A percentile compares a stretch with the other conserved stretches of the same genome.
Conservation (phyloP, 1,284 basidiomycete species). For the Sanghuangporus sanghuang region DNA sequence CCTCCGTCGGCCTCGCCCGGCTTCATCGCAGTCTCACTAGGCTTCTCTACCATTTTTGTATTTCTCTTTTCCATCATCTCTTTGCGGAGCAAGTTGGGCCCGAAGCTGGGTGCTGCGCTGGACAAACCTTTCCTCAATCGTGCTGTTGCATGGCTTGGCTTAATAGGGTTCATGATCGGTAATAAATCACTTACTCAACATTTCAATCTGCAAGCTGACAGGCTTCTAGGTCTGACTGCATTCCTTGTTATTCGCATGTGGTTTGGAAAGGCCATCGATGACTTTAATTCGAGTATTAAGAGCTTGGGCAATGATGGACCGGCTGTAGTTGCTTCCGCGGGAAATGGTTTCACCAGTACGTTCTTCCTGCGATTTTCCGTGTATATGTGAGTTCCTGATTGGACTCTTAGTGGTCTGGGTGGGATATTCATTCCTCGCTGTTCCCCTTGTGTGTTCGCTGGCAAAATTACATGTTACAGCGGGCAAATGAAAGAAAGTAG, state of each 20-base stretch:
- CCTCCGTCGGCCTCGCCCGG: constrained; percentile 57
- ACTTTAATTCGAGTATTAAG: constrained; percentile 63
- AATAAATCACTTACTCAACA: constrained; percentile 26
- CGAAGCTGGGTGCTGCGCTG: constrained; percentile 41
- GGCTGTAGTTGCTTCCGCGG: constrained; percentile 53
- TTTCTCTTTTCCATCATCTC: constrained; percentile 61
- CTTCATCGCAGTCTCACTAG: constrained; percentile 60
- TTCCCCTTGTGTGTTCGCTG: constrained; percentile 64
- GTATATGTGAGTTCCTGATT: not conserved
- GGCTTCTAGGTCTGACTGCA: constrained; percentile 46
- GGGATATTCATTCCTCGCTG: constrained; percentile 66
- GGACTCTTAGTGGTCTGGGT: constrained; percentile 63
- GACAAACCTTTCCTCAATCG: constrained; percentile 57
- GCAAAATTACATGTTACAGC: constrained; percentile 58
- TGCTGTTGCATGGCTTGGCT: constrained; percentile 65
- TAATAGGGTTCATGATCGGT: constrained; percentile 72
- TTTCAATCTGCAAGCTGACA: constrained; percentile 1
- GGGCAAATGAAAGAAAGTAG: not conserved
- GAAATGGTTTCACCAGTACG: constrained; percentile 75
- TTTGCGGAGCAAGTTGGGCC: constrained; percentile 60
- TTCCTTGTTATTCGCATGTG: constrained; percentile 74
- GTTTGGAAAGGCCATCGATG: constrained; percentile 72
- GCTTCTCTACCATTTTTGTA: constrained; percentile 60
- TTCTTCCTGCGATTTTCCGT: constrained; percentile 18
- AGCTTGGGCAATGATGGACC: constrained; percentile 48